Evolutionary conservation across 2,329 filamentous ascomycete genomes (phyloP).

Genomic region (Ustilaginoidea virens): DNA sequence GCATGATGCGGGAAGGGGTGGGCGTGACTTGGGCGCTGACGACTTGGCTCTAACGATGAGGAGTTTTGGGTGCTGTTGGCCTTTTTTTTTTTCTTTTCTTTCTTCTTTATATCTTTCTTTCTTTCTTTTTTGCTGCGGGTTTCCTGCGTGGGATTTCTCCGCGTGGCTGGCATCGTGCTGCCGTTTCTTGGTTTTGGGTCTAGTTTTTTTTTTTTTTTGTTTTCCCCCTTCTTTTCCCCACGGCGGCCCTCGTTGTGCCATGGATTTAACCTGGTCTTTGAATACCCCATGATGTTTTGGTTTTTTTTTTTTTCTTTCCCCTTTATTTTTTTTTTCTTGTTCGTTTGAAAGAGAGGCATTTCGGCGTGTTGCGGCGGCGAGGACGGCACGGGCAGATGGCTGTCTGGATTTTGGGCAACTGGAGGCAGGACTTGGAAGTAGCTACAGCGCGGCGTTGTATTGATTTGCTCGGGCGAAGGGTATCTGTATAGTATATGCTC

Average conservation of each 20-base stretch:
- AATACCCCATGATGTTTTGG: conserved; percentile 1
- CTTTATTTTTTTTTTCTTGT: background rate
- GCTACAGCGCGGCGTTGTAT: background rate
- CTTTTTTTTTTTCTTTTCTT: conserved; percentile 5
- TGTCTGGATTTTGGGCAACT: background rate
- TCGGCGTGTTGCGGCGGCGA: conserved; percentile 3
- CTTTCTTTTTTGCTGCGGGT: no score
- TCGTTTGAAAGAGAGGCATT: conserved; percentile 5
- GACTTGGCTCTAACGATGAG: no score
- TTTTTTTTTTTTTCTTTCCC: background rate
- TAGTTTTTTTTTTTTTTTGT: conserved; percentile 1
- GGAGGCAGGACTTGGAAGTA: background rate
- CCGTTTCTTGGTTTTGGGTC: no score
- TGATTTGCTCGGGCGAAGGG: background rate
- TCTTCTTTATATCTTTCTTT: conserved; percentile 4
- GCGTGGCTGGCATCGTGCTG: no score
- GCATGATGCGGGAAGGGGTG: no score
- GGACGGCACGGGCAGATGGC: background rate
- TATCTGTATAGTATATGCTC: conserved; percentile 1
- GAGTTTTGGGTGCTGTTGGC: no score
- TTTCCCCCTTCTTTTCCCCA: background rate
- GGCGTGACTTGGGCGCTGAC: no score
- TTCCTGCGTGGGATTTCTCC: no score
- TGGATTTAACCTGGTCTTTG: no score
- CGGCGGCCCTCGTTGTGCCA: no score